Evolutionary conservation across 2,329 filamentous ascomycete genomes (phyloP).

Genomic region (Trichophyton mentagrophytes): DNA sequence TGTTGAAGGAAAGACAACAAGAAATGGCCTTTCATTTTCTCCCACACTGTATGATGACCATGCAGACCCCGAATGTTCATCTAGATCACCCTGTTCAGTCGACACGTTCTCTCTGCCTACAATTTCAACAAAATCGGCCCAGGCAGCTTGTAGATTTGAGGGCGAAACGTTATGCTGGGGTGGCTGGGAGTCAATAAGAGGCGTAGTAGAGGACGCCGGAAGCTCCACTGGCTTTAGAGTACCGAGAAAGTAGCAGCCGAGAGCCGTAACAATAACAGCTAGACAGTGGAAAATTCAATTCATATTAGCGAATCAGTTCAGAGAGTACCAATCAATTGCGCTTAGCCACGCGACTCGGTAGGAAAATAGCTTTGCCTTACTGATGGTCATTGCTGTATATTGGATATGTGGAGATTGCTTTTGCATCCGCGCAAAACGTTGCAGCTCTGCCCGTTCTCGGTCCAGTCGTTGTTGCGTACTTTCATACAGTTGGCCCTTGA

Average conservation of each 20-base stretch:
- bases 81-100: conserved; percentile 41
- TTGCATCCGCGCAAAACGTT: conserved; percentile 36
- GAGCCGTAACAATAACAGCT: conserved; percentile 42
- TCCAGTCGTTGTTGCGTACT: conserved; percentile 47
- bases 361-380: conserved; percentile 11
- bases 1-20: conserved; percentile 61
- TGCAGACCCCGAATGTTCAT: conserved; percentile 47
- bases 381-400: conserved; percentile 25
- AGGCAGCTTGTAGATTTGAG: conserved; percentile 50
- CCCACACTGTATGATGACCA: conserved; percentile 45
- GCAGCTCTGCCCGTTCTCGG: conserved; percentile 46
- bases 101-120: conserved; percentile 52
- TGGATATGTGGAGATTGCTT: conserved; percentile 28
- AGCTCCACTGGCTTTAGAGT: conserved; percentile 36
- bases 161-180: conserved; percentile 45
- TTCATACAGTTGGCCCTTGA: conserved; percentile 50
- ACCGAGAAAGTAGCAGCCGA: conserved; percentile 45
- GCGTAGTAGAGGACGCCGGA: conserved; percentile 43
- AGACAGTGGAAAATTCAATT: conserved; percentile 7
- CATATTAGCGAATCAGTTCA: conserved; percentile 6
- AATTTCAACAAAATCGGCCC: conserved; percentile 49
- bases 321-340: neutral
- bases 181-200: conserved; percentile 36
- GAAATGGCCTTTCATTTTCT: conserved; percentile 33
- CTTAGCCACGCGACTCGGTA: neutral